phyloP scores from a whole-genome alignment of 495 filamentous ascomycete genomes.

The Hypoxylon fragiforme region DNA sequence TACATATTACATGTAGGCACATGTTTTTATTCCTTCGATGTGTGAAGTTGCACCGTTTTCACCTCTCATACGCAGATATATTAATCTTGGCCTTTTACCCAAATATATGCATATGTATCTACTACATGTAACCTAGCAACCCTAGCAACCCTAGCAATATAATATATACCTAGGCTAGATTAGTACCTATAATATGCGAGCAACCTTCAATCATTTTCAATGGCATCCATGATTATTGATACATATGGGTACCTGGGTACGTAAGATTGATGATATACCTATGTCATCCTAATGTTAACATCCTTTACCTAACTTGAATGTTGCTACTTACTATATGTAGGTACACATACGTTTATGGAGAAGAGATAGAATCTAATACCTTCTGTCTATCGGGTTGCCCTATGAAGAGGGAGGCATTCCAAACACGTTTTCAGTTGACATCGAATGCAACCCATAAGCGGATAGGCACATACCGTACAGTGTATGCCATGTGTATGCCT shows the following conservation, averaged over 20 bases:
- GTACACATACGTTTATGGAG: too few species aligned
- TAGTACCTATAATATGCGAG: too few species aligned
- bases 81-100: neutral
- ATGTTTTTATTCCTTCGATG: conserved; percentile 27
- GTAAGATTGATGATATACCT: conserved; percentile 14
- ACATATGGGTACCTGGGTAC: neutral
- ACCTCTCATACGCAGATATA: conserved; percentile 1
- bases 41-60: conserved; percentile 8
- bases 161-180: too few species aligned
- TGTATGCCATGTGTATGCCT: too few species aligned
- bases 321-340: too few species aligned
- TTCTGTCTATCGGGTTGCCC: conserved; percentile 25
- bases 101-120: neutral
- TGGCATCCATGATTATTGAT: too few species aligned
- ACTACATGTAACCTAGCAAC: too few species aligned
- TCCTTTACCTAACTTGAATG: too few species aligned
- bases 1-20: too few species aligned
- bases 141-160: too few species aligned
- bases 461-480: neutral
- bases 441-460: conserved; percentile 28
- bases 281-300: conserved; percentile 14
- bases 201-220: too few species aligned
- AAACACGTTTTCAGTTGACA: conserved; percentile 36
- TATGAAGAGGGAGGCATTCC: conserved; percentile 24
- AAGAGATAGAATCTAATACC: too few species aligned